A percentile compares a stretch with the other conserved stretches of the same genome.
Conservation (phyloP, 495 filamentous ascomycete genomes). For the Aspergillus conjunctus region DNA sequence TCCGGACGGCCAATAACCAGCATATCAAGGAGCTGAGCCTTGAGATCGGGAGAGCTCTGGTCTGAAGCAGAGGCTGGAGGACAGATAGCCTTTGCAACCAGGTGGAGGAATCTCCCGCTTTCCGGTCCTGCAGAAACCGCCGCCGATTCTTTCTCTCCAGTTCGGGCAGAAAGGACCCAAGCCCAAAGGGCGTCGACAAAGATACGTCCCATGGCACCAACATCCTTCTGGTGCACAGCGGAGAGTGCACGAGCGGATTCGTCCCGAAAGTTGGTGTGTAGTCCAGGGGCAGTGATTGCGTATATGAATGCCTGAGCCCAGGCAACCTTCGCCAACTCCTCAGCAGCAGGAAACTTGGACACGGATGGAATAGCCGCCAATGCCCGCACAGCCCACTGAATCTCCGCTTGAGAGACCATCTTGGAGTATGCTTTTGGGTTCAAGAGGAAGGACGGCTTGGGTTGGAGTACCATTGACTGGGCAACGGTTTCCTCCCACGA, state of each 20-base stretch:
- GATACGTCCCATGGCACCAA: slow-evolving; percentile 55
- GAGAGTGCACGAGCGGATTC: slow-evolving; percentile 61
- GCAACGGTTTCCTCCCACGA: slow-evolving; percentile 56
- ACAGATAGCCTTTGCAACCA: slow-evolving; percentile 73
- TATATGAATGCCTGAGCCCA: slow-evolving; percentile 88
- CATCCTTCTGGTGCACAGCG: slow-evolving; percentile 56
- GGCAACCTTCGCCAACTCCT: slow-evolving; percentile 46
- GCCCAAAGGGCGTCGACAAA: slow-evolving; percentile 77
- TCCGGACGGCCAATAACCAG: slow-evolving; percentile 77
- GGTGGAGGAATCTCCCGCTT: slow-evolving; percentile 50
- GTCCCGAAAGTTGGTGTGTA: slow-evolving; percentile 60
- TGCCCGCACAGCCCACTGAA: slow-evolving; percentile 72
- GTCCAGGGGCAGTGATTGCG: slow-evolving; percentile 60
- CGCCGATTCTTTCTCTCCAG: slow-evolving; percentile 74
- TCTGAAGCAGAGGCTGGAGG: slow-evolving; percentile 46
- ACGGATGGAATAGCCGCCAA: slow-evolving; percentile 61
- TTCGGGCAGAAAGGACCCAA: slow-evolving; percentile 69
- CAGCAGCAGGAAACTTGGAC: slow-evolving; percentile 34
- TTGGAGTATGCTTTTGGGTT: slow-evolving; percentile 84
- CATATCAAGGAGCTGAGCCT: slow-evolving; percentile 68
- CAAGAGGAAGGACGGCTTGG: slow-evolving; percentile 83
- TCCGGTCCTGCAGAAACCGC: slow-evolving; percentile 69
- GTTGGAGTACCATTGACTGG: slow-evolving; percentile 61
- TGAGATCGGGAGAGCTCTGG: slow-evolving; percentile 46
- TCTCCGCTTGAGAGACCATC: slow-evolving; percentile 67